phyloP scores from a whole-genome alignment of 176 grass and related monocot genomes.

The Rhynchospora breviuscula region DNA sequence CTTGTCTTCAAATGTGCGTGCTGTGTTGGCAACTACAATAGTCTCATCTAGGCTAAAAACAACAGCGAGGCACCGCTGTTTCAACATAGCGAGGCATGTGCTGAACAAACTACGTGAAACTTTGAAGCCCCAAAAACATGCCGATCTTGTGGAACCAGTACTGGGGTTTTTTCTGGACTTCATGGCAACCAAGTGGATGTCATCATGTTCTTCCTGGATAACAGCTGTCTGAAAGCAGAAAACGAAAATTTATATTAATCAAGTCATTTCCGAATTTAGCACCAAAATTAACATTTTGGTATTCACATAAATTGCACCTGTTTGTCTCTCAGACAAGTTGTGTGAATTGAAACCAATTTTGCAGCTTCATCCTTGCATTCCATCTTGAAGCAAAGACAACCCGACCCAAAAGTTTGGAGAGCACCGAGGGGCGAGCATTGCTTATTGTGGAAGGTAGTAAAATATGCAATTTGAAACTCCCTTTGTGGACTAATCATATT shows the following conservation, averaged over 20 bases:
- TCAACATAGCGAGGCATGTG: conserved; percentile 84
- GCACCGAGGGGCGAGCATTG: conserved; percentile 81
- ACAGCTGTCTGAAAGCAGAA: conserved; percentile 64
- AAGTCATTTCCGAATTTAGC: neutral
- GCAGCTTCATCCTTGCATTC: conserved; percentile 46
- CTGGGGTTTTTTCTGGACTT: conserved; percentile 49
- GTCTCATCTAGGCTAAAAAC: conserved; percentile 96
- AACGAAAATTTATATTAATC: neutral
- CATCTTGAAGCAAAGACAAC: conserved; percentile 69
- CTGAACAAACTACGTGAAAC: conserved; percentile 52
- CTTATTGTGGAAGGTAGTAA: conserved; percentile 61
- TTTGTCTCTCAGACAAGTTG: conserved; percentile 72
- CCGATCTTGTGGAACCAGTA: conserved; percentile 19
- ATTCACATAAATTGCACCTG: conserved; percentile 79
- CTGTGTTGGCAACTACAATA: conserved; percentile 82
- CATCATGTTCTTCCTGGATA: conserved; percentile 56
- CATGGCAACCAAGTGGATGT: conserved; percentile 98
- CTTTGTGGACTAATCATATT: conserved; percentile 42
- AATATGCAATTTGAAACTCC: conserved; percentile 73
- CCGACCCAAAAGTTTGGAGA: conserved; percentile 55
- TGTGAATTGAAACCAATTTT: conserved; percentile 59
- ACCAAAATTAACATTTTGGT: conserved; percentile 17
- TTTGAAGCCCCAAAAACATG: conserved; percentile 95
- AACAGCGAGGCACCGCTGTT: conserved; percentile 70
- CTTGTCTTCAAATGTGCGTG: conserved; percentile 70